These are phyloP conservation scores for Chalciporus pseudorubinellus DNA, from an alignment of 768 basidiomycete species.

Conservation along the genomic window DNA sequence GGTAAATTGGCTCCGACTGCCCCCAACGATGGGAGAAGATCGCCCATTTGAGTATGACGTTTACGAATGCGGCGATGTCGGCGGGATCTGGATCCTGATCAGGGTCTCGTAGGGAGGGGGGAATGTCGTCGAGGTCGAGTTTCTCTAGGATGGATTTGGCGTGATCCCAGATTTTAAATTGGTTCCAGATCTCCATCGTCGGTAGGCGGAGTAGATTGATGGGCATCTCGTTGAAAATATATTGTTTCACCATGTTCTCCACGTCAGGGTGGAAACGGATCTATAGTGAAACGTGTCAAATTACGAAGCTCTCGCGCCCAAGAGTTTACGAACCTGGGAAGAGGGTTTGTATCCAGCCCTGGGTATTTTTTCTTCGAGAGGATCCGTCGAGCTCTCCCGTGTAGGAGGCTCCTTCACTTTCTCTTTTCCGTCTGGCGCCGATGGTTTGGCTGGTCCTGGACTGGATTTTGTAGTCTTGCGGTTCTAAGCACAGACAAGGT, in stretches of 20 bases:
- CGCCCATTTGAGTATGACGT: neutral
- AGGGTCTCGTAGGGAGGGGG: neutral
- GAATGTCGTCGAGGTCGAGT: neutral
- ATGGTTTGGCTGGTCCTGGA: neutral
- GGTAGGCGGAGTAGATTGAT: neutral
- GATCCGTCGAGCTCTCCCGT: neutral
- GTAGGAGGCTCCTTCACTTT: neutral
- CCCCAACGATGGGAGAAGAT: constrained; percentile 4
- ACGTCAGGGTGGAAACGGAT: neutral
- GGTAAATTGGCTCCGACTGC: neutral
- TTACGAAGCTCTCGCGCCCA: too few species aligned
- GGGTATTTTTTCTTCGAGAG: neutral
- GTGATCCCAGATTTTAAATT: neutral
- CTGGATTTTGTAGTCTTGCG: neutral
- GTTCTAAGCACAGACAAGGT: neutral
- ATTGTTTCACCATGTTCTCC: neutral
- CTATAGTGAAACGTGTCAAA: neutral
- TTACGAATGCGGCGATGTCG: neutral
- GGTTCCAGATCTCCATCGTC: neutral
- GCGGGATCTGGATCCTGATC: neutral
- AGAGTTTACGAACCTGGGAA: neutral
- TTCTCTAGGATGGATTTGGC: neutral
- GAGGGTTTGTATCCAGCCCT: neutral
- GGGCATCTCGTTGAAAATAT: neutral
- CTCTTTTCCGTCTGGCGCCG: neutral